Evolutionary conservation across 2,329 filamentous ascomycete species (phyloP).

Genomic region (Beauveria pseudobassiana): DNA sequence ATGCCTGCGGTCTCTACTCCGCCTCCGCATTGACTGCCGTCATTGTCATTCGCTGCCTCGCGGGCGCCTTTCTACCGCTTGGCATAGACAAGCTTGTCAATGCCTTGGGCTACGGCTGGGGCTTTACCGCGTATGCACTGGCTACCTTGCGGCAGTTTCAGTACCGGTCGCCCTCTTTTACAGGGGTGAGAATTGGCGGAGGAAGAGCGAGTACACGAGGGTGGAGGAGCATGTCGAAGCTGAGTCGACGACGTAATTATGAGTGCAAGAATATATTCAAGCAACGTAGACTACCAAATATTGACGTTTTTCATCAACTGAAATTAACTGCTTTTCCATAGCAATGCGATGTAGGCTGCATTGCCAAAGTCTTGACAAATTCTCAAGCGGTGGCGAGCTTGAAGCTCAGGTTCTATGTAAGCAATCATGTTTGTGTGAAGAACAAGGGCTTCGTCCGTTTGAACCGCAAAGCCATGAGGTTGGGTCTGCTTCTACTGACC

Average conservation of each 20-base stretch:
- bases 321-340: neutral
- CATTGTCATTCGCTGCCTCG: slow-evolving; percentile 64
- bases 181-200: slow-evolving; percentile 41
- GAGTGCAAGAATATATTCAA: too few relatives aligned
- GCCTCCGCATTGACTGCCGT: slow-evolving; percentile 11
- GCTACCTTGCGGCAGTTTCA: slow-evolving; percentile 31
- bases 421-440: neutral
- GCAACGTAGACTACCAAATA: too few relatives aligned
- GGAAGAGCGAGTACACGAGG: slow-evolving; percentile 5
- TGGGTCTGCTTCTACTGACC: neutral
- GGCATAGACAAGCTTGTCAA: slow-evolving; percentile 79
- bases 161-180: slow-evolving; percentile 43
- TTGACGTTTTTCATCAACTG: neutral
- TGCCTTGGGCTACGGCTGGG: slow-evolving; percentile 1
- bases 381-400: too few relatives aligned
- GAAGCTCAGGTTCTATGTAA: too few relatives aligned
- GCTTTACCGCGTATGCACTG: neutral
- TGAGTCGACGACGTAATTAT: neutral
- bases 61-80: slow-evolving; percentile 92
- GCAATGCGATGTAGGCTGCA: too few relatives aligned
- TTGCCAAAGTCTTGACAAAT: too few relatives aligned
- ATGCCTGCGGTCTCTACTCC: slow-evolving; percentile 10
- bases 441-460: neutral
- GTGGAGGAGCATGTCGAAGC: slow-evolving; percentile 6
- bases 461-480: neutral